A percentile compares a stretch with the other conserved stretches of the same genome.
These are phyloP conservation scores for Paramarasmius palmivorus DNA, from an alignment of 1,284 basidiomycete genomes.

Conservation along the genomic window DNA sequence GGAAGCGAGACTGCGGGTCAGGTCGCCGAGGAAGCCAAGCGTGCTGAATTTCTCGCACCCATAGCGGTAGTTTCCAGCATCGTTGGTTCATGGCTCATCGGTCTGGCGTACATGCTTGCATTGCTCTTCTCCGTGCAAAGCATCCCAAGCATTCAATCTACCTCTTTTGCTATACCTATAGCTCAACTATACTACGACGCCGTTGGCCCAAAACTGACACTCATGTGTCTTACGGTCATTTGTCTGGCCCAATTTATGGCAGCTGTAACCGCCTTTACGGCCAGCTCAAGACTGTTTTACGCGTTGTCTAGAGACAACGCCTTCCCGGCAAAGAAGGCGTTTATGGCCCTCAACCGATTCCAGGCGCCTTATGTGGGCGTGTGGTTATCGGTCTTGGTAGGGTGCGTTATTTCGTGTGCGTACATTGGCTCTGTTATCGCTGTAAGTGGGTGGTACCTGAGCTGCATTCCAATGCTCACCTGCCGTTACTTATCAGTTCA, in stretches of 20 bases:
- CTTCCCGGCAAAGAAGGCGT: conserved; percentile 44
- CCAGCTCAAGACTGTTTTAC: conserved; percentile 57
- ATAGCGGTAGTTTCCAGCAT: conserved; percentile 57
- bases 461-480: no score
- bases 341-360: conserved; percentile 51
- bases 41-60: conserved; percentile 57
- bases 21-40: conserved; percentile 59
- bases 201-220: conserved; percentile 45
- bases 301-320: conserved; percentile 57
- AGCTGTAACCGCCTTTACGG: conserved; percentile 60
- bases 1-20: conserved; percentile 66
- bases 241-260: conserved; percentile 56
- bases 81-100: conserved; percentile 61
- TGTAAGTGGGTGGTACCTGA: conserved; percentile 32
- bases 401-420: conserved; percentile 56
- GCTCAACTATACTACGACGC: conserved; percentile 61
- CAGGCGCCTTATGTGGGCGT: conserved; percentile 60
- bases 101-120: conserved; percentile 59
- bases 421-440: conserved; percentile 59
- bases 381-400: conserved; percentile 55
- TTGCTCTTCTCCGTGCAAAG: conserved; percentile 60
- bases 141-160: conserved; percentile 48
- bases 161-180: conserved; percentile 56
- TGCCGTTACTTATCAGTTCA: conserved; percentile 40
- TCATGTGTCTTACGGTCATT: conserved; percentile 55